phyloP scores from a whole-genome alignment of 495 filamentous ascomycete genomes.

The Trichoderma virens region DNA sequence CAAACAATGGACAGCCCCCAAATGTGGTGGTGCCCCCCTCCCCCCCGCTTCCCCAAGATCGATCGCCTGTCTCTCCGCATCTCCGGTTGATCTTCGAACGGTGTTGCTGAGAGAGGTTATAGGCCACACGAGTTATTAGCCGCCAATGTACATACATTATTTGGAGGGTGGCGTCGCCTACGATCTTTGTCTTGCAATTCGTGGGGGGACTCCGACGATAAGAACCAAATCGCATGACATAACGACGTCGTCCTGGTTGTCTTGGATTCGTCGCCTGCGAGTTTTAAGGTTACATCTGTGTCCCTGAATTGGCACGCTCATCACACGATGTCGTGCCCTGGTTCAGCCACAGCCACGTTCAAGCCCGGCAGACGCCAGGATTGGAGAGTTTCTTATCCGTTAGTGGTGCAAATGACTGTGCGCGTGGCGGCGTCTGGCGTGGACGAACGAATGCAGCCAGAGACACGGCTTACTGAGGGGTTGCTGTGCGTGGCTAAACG shows the following conservation, averaged over 20 bases:
- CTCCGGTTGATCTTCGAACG: background rate
- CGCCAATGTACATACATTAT: background rate
- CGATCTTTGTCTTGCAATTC: background rate
- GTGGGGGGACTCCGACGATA: background rate
- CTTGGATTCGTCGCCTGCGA: background rate
- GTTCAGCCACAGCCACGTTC: background rate
- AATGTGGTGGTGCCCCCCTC: background rate
- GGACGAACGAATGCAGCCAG: background rate
- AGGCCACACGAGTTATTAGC: background rate
- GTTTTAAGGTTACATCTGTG: background rate
- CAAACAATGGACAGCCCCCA: no score
- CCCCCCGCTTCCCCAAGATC: constrained; percentile 6
- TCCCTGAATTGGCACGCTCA: background rate
- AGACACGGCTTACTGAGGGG: constrained; percentile 2
- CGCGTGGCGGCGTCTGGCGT: background rate
- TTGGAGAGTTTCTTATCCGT: background rate
- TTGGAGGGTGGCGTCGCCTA: background rate
- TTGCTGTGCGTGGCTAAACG: background rate
- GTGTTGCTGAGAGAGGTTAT: background rate
- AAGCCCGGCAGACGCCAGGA: background rate
- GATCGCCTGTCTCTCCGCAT: constrained; percentile 4
- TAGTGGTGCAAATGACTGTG: background rate
- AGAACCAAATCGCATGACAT: constrained; percentile 3
- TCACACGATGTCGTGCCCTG: background rate
- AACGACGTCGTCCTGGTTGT: background rate